These are phyloP conservation scores for Henckelia pumila DNA, from an alignment of 257 asterid species.

Conservation along the genomic window DNA sequence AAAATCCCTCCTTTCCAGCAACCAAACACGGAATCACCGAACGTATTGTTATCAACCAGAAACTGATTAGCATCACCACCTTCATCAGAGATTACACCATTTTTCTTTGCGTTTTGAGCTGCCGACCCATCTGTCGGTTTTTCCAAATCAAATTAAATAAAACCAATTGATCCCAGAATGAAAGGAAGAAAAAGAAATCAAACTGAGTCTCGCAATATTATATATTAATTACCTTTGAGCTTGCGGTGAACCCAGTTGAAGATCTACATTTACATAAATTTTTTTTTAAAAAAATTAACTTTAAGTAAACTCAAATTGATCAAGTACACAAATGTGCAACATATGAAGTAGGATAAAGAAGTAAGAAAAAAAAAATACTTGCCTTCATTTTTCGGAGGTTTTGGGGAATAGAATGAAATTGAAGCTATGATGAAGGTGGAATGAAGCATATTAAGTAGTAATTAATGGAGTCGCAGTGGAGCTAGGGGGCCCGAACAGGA, in stretches of 20 bases:
- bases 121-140: slow-evolving; percentile 35
- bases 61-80: slow-evolving; percentile 20
- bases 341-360: neutral
- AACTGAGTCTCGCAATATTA: too few relatives aligned
- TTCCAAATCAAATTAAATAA: neutral
- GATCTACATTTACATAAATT: slow-evolving; percentile 36
- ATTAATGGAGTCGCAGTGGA: slow-evolving; percentile 4
- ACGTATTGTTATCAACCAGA: slow-evolving; percentile 26
- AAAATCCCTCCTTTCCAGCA: slow-evolving; percentile 55
- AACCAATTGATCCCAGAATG: too few relatives aligned
- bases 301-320: neutral
- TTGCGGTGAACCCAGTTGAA: slow-evolving; percentile 84
- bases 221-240: slow-evolving; percentile 64
- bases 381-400: slow-evolving; percentile 33
- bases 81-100: slow-evolving; percentile 16
- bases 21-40: slow-evolving; percentile 25
- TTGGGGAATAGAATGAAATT: slow-evolving; percentile 28
- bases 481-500: slow-evolving; percentile 9
- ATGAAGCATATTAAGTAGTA: slow-evolving; percentile 3
- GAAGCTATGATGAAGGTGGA: slow-evolving; percentile 24
- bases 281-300: neutral
- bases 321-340: neutral
- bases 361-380: slow-evolving; percentile 19
- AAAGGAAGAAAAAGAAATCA: too few relatives aligned
- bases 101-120: slow-evolving; percentile 33